These are phyloP conservation scores for Talaromyces sp. DNA, from an alignment of 2,329 filamentous ascomycete species.

Conservation along the genomic window DNA sequence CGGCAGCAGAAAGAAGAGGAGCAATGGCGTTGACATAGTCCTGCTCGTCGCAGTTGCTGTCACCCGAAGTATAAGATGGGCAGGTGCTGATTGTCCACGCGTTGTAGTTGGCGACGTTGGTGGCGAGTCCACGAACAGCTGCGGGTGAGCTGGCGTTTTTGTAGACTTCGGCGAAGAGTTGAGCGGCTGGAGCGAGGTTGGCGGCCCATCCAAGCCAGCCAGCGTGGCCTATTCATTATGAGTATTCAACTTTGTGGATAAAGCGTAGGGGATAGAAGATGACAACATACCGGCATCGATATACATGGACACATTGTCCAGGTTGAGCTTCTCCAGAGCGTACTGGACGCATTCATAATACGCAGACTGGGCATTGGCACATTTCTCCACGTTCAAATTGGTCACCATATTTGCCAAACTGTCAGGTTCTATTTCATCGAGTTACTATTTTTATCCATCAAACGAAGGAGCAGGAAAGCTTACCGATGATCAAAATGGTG, in stretches of 20 bases:
- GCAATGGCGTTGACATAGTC: constrained; percentile 48
- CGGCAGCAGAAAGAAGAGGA: constrained; percentile 40
- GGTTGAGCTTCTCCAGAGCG: constrained; percentile 52
- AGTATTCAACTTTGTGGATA: background rate
- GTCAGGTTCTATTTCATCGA: constrained; percentile 50
- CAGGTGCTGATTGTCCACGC: constrained; percentile 44
- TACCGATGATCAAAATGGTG: constrained; percentile 49
- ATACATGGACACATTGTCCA: constrained; percentile 60
- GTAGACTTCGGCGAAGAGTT: constrained; percentile 45
- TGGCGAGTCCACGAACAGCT: constrained; percentile 49
- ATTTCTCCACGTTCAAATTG: constrained; percentile 52
- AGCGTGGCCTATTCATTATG: constrained; percentile 40
- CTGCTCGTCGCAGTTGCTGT: constrained; percentile 51
- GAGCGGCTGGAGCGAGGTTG: constrained; percentile 50
- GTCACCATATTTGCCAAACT: constrained; percentile 60
- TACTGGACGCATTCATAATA: constrained; percentile 55
- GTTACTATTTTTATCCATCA: background rate
- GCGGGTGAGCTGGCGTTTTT: constrained; percentile 43
- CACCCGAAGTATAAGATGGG: constrained; percentile 40
- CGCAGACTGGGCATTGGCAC: constrained; percentile 48
- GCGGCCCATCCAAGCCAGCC: constrained; percentile 62
- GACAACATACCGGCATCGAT: constrained; percentile 49
- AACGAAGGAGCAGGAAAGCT: constrained; percentile 8
- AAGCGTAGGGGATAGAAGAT: no score
- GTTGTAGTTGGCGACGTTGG: constrained; percentile 58